Conservation (phyloP, 1,284 basidiomycete species). For the Boletus calvinii region DNA sequence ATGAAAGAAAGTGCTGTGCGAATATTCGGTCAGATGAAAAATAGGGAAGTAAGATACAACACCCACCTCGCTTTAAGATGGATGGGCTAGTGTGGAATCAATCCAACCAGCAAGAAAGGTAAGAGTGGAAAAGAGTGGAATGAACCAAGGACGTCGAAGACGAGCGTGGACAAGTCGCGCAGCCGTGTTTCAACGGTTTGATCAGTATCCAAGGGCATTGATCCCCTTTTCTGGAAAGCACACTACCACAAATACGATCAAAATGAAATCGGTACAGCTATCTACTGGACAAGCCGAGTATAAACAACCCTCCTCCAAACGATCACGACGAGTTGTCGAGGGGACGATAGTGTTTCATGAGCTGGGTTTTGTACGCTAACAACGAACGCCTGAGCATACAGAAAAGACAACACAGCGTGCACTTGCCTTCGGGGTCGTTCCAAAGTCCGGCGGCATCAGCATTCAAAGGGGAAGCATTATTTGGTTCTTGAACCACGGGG, state of each 20-base stretch:
- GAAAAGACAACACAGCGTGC: neutral
- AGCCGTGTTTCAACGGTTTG: too few species aligned
- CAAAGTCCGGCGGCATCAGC: slow-evolving; percentile 78
- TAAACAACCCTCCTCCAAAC: slow-evolving; percentile 1
- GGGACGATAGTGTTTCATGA: slow-evolving; percentile 73
- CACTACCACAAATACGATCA: too few species aligned
- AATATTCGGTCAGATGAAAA: neutral
- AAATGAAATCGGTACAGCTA: slow-evolving; percentile 11
- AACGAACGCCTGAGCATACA: neutral
- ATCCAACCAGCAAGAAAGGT: slow-evolving; percentile 4
- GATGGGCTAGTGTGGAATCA: slow-evolving; percentile 8
- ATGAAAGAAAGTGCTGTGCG: neutral
- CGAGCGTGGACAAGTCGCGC: neutral
- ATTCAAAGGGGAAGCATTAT: slow-evolving; percentile 85
- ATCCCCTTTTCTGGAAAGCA: too few species aligned
- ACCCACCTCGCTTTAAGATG: slow-evolving; percentile 4
- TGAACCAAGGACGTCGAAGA: neutral
- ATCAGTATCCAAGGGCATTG: slow-evolving; percentile 5
- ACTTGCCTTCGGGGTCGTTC: slow-evolving; percentile 63
- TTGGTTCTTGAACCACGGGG: slow-evolving; percentile 61
- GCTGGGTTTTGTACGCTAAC: slow-evolving; percentile 67
- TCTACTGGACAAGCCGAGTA: slow-evolving; percentile 15
- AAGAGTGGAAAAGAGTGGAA: neutral
- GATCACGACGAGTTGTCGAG: slow-evolving; percentile 47
- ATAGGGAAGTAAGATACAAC: too few species aligned